Evolutionary conservation across 495 filamentous ascomycete species (phyloP), one percentile per base, ranked within the genome.

Genomic region (Tuber aestivum): DNA sequence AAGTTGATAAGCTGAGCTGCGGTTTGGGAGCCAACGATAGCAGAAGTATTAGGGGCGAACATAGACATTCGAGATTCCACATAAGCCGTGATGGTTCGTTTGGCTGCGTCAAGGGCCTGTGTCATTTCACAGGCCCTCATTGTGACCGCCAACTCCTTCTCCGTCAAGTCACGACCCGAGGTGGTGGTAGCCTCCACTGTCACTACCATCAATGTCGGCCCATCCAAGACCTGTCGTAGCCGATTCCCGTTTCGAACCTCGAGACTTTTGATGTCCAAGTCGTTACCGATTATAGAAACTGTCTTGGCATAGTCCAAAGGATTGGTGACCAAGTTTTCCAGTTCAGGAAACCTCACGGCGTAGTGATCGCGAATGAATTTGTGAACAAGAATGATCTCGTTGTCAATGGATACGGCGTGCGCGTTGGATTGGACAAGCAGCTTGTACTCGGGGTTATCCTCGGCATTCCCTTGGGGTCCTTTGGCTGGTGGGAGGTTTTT

Each of bases 41-140:
- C 90, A n/a, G 96, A 96, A 48, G 97, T 86, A 79, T 99, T 99
- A 14, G 95, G 95, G 18, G 96, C 95, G 81, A 97, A 97, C 70
- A 97, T 88, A 79, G 90, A 95, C 93, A 99, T 97, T 76, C 95
- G 93, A 45, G 94, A 97, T 85, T 97, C 91, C n/a, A 97, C 95
- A 81, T 95, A 98, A 79, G 95, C 91, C 5, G 94, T 97, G 70
- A 98, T 89, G 44, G 89, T 92, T 74, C 89, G 91, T 83, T 97
- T 97, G 70, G 95, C 95, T 70, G 88, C 89, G 80, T 98, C 94
- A 23, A 99, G 90, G 74, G 89, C 89, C 56, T 97, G 86, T 56
- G 93, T 92, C 89, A 93, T 95, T 77, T 94, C 88, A 84, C 95
- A 97, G 14, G 94, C 94, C 72, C 89, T 88, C 41, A 92, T 84